phyloP scores from a whole-genome alignment of 257 asterid genomes.

The Phtheirospermum japonicum region DNA sequence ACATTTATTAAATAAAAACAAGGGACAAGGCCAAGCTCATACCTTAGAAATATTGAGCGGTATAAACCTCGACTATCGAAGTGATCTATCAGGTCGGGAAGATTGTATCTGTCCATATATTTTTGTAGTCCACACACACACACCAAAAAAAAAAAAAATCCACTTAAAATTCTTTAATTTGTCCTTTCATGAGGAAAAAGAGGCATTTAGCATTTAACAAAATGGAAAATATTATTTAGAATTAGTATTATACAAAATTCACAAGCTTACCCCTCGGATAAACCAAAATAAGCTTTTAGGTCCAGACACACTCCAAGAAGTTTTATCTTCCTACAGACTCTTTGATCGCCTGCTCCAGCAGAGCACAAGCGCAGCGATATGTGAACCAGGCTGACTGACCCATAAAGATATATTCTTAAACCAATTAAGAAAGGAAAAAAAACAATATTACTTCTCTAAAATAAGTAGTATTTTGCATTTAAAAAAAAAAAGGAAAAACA shows the following conservation, averaged over 20 bases:
- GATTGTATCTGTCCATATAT: conserved; percentile 66
- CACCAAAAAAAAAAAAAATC: background rate
- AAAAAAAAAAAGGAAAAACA: background rate
- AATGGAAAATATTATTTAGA: background rate
- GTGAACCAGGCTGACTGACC: conserved; percentile 99
- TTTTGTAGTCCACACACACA: conserved; percentile 10
- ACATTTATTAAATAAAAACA: background rate
- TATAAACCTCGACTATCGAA: conserved; percentile 76
- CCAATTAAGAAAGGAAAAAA: background rate
- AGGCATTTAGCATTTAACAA: no score
- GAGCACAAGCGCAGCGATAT: conserved; percentile 87
- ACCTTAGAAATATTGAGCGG: conserved; percentile 76
- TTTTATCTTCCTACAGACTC: conserved; percentile 69
- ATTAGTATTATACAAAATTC: background rate
- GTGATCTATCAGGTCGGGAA: conserved; percentile 63
- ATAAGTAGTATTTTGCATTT: background rate
- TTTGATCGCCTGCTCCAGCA: conserved; percentile 80
- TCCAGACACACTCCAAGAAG: conserved; percentile 86
- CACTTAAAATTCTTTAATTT: no score
- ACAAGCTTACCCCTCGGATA: conserved; percentile 84
- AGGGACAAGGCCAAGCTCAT: conserved; percentile 3
- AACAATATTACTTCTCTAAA: background rate
- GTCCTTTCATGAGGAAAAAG: no score
- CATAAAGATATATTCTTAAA: conserved; percentile 80
- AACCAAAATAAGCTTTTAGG: conserved; percentile 81